These are phyloP conservation scores for Acephala macrosclerotiorum DNA, from an alignment of 2,329 filamentous ascomycete genomes.

Conservation along the genomic window DNA sequence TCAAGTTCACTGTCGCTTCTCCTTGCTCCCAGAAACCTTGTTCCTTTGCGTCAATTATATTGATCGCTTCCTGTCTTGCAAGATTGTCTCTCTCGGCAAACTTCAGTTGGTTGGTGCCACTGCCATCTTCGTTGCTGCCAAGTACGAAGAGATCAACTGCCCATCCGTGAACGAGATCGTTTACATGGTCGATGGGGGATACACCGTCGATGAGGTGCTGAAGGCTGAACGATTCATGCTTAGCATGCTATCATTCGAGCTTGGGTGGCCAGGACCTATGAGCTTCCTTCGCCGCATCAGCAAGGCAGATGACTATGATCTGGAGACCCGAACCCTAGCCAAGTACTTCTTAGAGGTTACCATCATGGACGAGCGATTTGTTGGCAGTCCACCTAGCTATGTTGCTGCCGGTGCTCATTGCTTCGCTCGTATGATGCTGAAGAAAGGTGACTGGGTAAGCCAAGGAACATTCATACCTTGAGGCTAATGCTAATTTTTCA, in stretches of 20 bases:
- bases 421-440: constrained; percentile 84
- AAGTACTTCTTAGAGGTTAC: constrained; percentile 98
- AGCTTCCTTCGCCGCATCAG: constrained; percentile 96
- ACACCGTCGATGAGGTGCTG: constrained; percentile 88
- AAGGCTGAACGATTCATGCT: constrained; percentile 99
- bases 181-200: constrained; percentile 96
- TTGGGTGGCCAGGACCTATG: constrained; percentile 99
- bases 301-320: constrained; percentile 97
- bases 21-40: constrained; percentile 89
- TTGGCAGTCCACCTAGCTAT: constrained; percentile 89
- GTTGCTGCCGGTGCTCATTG: constrained; percentile 92
- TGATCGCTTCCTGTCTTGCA: constrained; percentile 92
- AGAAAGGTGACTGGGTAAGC: constrained; percentile 93
- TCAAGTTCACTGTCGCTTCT: constrained; percentile 93
- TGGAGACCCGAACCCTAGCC: constrained; percentile 92
- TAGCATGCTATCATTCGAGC: constrained; percentile 92
- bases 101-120: constrained; percentile 96
- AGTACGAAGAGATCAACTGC: constrained; percentile 99
- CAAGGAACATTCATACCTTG: background rate
- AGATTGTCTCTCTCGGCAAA: constrained; percentile 94
- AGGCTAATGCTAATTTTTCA: constrained; percentile 26
- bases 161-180: constrained; percentile 94
- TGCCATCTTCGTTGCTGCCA: constrained; percentile 93
- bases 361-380: constrained; percentile 97
- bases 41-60: constrained; percentile 97